These are phyloP conservation scores for Scutellaria minor DNA, from an alignment of 257 asterid species.

Conservation along the genomic window DNA sequence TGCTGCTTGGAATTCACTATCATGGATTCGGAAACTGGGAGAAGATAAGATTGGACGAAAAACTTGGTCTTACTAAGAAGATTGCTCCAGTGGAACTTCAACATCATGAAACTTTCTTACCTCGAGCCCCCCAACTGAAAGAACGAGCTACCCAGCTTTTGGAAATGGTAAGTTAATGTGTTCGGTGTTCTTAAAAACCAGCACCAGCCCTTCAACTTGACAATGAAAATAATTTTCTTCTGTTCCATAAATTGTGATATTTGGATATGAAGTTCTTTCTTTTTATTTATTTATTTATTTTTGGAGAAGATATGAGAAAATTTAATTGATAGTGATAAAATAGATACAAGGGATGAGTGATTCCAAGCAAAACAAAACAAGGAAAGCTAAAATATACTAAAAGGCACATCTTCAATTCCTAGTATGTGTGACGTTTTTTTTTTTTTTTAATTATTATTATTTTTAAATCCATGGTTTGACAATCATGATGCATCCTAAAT, in stretches of 20 bases:
- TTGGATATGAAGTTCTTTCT: slow-evolving; percentile 1
- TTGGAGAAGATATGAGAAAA: too few relatives aligned
- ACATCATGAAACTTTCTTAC: slow-evolving; percentile 96
- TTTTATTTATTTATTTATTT: too few relatives aligned
- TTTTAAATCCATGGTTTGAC: too few relatives aligned
- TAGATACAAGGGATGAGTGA: too few relatives aligned
- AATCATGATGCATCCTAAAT: too few relatives aligned
- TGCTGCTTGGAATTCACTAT: slow-evolving; percentile 91
- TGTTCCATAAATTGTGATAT: slow-evolving; percentile 23
- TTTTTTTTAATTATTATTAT: too few relatives aligned
- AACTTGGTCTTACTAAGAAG: slow-evolving; percentile 87
- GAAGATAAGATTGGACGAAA: slow-evolving; percentile 82
- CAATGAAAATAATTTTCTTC: slow-evolving; percentile 27
- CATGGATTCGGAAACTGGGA: slow-evolving; percentile 99
- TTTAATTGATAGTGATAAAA: too few relatives aligned
- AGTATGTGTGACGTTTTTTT: too few relatives aligned
- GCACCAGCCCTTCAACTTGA: slow-evolving; percentile 27
- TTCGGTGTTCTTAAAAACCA: slow-evolving; percentile 12
- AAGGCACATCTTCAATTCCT: too few relatives aligned
- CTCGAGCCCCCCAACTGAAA: slow-evolving; percentile 97
- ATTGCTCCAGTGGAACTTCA: slow-evolving; percentile 99
- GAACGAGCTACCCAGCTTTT: slow-evolving; percentile 95
- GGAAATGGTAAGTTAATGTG: slow-evolving; percentile 75
- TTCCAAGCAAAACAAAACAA: too few relatives aligned
- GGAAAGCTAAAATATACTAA: too few relatives aligned